A percentile compares a stretch with the other conserved stretches of the same genome.
These are phyloP conservation scores for Aspergillus diversus DNA, from an alignment of 495 filamentous ascomycete species.

Conservation along the genomic window DNA sequence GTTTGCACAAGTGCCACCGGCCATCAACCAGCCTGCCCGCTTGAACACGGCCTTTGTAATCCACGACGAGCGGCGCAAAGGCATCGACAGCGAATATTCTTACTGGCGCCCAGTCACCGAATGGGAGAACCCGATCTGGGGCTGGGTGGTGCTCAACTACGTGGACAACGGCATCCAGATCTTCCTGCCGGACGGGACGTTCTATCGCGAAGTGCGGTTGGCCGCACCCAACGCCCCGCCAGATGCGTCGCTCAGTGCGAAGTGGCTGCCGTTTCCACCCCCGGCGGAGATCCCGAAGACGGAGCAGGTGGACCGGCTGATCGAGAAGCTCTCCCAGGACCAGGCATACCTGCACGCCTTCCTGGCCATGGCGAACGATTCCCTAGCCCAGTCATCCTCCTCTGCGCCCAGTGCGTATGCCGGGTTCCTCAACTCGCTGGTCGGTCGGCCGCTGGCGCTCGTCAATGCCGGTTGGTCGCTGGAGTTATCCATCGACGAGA, in stretches of 20 bases:
- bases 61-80: background rate
- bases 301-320: conserved; percentile 39
- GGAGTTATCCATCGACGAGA: conserved; percentile 41
- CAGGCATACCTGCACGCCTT: conserved; percentile 40
- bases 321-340: conserved; percentile 28
- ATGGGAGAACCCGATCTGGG: conserved; percentile 57
- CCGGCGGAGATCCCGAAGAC: conserved; percentile 11
- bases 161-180: conserved; percentile 52
- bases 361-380: conserved; percentile 37
- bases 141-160: conserved; percentile 59
- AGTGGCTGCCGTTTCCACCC: conserved; percentile 14
- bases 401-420: conserved; percentile 41
- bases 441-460: conserved; percentile 54
- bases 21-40: conserved; percentile 53
- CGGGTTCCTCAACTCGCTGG: conserved; percentile 36
- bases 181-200: conserved; percentile 51
- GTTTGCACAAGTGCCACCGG: conserved; percentile 49
- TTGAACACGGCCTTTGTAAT: conserved; percentile 45
- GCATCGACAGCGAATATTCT: background rate
- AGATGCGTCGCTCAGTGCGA: background rate
- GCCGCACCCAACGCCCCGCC: conserved; percentile 24
- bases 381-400: conserved; percentile 19
- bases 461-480: conserved; percentile 49
- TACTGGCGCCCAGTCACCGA: conserved; percentile 27
- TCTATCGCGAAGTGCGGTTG: conserved; percentile 53